Base-by-base conservation (phyloP, 495 filamentous ascomycete species). In the Penicillium fimorum region DNA sequence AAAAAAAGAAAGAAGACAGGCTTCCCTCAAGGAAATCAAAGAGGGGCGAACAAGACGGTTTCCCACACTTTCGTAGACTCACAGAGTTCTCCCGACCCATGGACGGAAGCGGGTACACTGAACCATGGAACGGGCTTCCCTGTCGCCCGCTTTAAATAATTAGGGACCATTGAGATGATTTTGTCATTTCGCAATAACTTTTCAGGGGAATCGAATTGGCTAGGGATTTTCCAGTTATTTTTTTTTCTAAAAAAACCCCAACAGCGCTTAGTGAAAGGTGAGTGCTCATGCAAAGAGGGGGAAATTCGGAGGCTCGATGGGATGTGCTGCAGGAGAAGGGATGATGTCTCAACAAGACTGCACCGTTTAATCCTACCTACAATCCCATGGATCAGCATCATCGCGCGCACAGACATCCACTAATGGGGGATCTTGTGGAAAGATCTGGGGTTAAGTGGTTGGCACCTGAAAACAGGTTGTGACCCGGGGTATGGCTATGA, bases 41-140 rank as follows among this genome's bases (percentile, higher is more conserved):
- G 45, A 38, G 48, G 45, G 35, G 30, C 27, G 18, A 17, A 33
- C 29, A 44, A 24, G 47, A 37, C 33, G 24, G 45, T 48, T 47
- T 47, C 43, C 57, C 62, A 61, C 47, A 40, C 62, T 54, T 44
- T 43, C 58, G 56, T 53, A 58, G 47, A 61, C 62, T 55, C 62
- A 66, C 64, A 70, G 69, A 74, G 69, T 75, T 74, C 62, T 64
- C 63, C 62, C 60, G 73, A 76, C 64, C 73, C 71, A 73, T 65
- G 71, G 73, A 65, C 62, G 47, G 52, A 57, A 67, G 72, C 70
- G 72, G 70, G 70, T 73, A 73, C 66, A 45, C 54, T 62, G 56
- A 63, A 69, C 67, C 65, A 66, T 69, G 66, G 66, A 69, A 62
- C 58, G 55, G 47, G 32, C 46, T 56, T 60, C 60, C 48, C 53